phyloP scores from a whole-genome alignment of 2,329 filamentous ascomycete genomes.

The Nothopassalora personata region DNA sequence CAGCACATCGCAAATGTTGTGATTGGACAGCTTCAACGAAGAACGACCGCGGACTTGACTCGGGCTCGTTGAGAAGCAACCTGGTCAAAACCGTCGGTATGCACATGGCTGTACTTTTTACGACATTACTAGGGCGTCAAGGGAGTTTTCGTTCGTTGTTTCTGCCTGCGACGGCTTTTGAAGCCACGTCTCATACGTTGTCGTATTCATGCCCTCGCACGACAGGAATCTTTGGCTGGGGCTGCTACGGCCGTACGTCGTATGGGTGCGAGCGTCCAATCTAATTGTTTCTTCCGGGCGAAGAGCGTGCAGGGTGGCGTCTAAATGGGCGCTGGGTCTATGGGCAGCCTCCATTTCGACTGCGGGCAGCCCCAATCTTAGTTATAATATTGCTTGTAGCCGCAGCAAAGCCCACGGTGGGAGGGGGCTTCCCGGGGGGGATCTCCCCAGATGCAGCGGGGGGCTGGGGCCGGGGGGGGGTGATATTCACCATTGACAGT shows the following conservation, averaged over 20 bases:
- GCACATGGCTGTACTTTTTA: neutral
- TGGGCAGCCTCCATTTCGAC: no score
- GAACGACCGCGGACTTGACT: neutral
- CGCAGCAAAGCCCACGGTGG: no score
- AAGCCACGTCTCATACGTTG: no score
- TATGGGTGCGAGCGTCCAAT: neutral
- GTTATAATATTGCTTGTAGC: no score
- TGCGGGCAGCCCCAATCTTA: no score
- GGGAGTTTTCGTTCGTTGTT: neutral
- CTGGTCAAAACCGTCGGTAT: neutral
- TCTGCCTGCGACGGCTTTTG: neutral
- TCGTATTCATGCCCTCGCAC: no score
- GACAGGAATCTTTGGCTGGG: no score
- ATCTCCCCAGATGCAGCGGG: no score
- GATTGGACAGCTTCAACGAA: neutral
- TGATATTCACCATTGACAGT: no score
- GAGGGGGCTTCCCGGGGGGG: no score
- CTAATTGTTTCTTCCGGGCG: neutral
- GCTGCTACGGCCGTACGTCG: neutral
- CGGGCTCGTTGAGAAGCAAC: neutral
- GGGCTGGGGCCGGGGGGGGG: no score
- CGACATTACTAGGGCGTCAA: neutral
- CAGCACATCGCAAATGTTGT: neutral
- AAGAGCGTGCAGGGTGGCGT: neutral
- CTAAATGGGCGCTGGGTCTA: no score